These are phyloP conservation scores for Hypoxylon sp. DNA, from an alignment of 2,329 filamentous ascomycete genomes.

Conservation along the genomic window DNA sequence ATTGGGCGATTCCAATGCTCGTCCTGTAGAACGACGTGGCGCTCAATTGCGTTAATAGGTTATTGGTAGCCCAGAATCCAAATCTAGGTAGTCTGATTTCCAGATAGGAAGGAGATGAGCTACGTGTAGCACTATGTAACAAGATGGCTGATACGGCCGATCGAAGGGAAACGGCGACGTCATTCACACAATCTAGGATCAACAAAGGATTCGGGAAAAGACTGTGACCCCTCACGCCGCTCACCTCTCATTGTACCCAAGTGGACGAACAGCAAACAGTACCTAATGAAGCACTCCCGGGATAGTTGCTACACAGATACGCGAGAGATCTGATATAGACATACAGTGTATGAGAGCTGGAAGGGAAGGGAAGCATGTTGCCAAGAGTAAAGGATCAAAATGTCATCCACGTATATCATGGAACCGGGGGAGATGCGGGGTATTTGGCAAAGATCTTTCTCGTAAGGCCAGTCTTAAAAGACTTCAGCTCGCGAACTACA, in stretches of 20 bases:
- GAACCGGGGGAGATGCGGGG: conserved; percentile 12
- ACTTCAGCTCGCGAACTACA: conserved; percentile 12
- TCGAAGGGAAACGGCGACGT: background rate
- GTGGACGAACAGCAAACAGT: background rate
- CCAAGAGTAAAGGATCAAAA: background rate
- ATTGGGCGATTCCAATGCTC: no score
- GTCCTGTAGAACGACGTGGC: conserved; percentile 28
- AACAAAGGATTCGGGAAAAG: conserved; percentile 21
- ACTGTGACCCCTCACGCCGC: background rate
- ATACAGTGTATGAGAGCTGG: background rate
- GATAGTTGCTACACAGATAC: background rate
- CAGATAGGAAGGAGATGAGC: conserved; percentile 20
- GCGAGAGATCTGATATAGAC: background rate
- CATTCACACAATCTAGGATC: background rate
- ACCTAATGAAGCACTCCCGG: background rate
- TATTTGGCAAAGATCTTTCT: background rate
- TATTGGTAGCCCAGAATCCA: conserved; percentile 17
- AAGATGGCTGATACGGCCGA: background rate
- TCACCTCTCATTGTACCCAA: background rate
- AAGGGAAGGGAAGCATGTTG: background rate
- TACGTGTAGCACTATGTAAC: background rate
- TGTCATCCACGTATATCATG: background rate
- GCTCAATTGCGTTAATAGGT: conserved; percentile 21
- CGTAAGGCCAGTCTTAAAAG: background rate
- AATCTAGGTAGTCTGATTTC: conserved; percentile 13